Evolutionary conservation across 768 basidiomycete genomes (phyloP), one percentile per base, ranked within the genome.

Genomic region (Mycena kentingensis): DNA sequence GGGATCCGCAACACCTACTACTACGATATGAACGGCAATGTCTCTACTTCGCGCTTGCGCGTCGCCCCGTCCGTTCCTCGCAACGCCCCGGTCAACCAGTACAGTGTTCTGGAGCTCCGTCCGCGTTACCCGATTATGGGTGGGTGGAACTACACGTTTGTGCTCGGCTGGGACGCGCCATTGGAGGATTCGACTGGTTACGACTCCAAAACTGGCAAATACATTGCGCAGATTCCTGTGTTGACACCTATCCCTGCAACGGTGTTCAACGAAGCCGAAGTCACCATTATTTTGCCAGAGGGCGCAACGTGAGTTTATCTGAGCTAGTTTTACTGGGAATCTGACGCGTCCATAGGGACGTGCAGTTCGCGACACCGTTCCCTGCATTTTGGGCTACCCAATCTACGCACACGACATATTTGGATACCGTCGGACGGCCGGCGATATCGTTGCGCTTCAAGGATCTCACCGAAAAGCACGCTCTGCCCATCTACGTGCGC

Each of bases 71-170:
- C 88, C 5, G 73, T 78, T 5, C 75, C 85, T 3, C 83, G 83
- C 61, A 77, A 77, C n/a, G 70, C 71, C 52, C 76, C 75, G 51
- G 70, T 72, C 13, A 77, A 74, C 50, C 77, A 81, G 37, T 76
- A 77, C 62, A 90, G 90, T 47, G 57, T 87, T 21, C 76, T 99
- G 22, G 94, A 98, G 63, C 67, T 98, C 43, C 79, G 78, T 34
- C 96, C 97, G 0, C 82, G 97, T 38, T 99, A 94, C 69, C 97
- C 97, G 27, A 64, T 99, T 38, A 68, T 98, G 61, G 97, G 97
- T 26, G 93, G 96, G 36, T 99, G 97, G 97, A 98, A 97, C 65
- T 98, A 96, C 69, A 85, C 77, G 36, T 98, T 95, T 73, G 93
- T 92, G 5, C 77, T 98, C 3, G 97, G 97, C 2, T 99, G 90